Evolutionary conservation across 192 early-diverging fungal genomes (phyloP), one percentile per base, ranked within the genome.

Genomic region (Rhizoclosmatium globosum): DNA sequence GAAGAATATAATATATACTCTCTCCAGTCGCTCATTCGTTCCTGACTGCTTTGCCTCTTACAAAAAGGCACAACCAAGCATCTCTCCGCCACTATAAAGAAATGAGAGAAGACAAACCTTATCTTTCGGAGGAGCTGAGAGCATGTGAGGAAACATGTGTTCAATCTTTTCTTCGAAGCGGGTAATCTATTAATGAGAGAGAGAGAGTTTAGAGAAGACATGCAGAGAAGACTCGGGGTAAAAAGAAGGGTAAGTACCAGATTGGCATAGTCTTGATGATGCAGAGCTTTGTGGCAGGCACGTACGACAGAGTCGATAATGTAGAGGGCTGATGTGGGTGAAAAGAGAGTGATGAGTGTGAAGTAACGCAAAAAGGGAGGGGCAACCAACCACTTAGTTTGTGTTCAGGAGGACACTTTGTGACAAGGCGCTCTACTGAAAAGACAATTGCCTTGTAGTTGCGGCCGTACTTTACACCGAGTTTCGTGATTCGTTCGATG

Each of bases 101-200:
- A 64, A 23, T 0, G 11, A 53, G 50, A 31, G 62, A 6, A 68
- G 11, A 62, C 68, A 47, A 64, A 89, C 87, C 82, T 82, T 86
- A 67, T 88, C 85, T 64, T 87, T 86, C 19, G 59, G 59, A 0
- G 83, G 78, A 7, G 85, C 87, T 23, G 86, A 66, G 58, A 82
- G 48, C 74, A 87, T 76, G 60, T 82, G 76, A 4, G 83, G 81
- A 68, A 87, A 76, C 57, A 86, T 68, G 19, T 64, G 45, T 43
- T 85, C 83, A 60, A 88, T 50, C 65, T 87, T 87, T 74, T 88
- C 85, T 61, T 86, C 84, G 46, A 88, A 82, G 9, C 85, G 83
- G n/a, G 77, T 48, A 38, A 85, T 68, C 72, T 74, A 11, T 62
- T 0, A 2, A 15, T 11, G 1, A 1, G 7, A 21, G 44, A 11